phyloP scores from a whole-genome alignment of 345 rosid species.

The Barbarea vulgaris region DNA sequence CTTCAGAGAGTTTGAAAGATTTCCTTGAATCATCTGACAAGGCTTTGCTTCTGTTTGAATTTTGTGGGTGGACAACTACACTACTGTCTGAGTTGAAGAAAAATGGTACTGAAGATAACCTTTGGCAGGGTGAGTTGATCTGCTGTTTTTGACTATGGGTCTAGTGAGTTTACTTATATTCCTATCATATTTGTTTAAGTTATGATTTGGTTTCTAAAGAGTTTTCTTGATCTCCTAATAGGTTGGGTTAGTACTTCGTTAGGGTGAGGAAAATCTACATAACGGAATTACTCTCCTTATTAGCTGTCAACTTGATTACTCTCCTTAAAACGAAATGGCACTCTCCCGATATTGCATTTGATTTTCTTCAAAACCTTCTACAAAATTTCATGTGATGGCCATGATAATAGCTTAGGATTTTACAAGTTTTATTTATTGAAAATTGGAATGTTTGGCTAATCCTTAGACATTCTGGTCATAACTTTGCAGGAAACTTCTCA shows the following conservation, averaged over 20 bases:
- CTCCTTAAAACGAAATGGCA: not conserved
- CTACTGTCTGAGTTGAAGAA: constrained; percentile 46
- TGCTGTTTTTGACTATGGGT: not conserved
- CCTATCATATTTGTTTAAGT: not conserved
- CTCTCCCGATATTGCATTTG: constrained; percentile 17
- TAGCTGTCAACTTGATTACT: constrained; percentile 9
- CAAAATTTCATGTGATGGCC: not conserved
- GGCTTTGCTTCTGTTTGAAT: constrained; percentile 68
- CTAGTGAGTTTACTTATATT: not conserved
- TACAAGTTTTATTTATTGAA: not conserved
- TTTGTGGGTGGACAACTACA: constrained; percentile 80
- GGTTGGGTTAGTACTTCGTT: not conserved
- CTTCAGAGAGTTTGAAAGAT: constrained; percentile 52
- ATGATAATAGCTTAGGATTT: not conserved
- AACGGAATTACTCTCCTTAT: not conserved
- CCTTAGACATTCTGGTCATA: not conserved
- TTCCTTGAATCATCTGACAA: constrained; percentile 82
- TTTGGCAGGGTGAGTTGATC: constrained; percentile 48
- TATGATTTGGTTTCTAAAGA: not conserved
- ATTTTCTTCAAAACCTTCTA: not conserved
- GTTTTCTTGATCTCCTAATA: constrained; percentile 8
- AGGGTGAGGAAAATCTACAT: not conserved
- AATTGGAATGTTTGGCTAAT: constrained; percentile 23
- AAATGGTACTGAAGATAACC: constrained; percentile 50
- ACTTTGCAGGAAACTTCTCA: constrained; percentile 45